phyloP scores from a whole-genome alignment of 164 flowering plant genomes.

The Akebia trifoliata region DNA sequence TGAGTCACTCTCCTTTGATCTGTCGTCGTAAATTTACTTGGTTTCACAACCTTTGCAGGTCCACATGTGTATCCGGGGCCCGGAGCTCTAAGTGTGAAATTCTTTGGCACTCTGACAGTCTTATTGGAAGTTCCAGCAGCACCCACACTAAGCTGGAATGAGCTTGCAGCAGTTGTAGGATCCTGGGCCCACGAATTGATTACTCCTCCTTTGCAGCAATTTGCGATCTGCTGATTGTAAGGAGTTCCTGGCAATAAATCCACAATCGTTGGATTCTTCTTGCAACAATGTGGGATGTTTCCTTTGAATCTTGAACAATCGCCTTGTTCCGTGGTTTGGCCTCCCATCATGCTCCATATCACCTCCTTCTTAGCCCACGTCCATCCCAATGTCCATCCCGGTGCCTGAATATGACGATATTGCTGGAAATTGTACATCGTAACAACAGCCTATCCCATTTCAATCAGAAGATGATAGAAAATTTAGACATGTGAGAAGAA shows the following conservation, averaged over 20 bases:
- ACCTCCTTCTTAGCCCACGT: constrained; percentile 78
- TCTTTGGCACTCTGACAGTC: constrained; percentile 64
- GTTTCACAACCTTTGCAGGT: constrained; percentile 53
- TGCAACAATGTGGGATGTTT: constrained; percentile 66
- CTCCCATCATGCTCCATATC: constrained; percentile 69
- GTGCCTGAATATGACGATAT: constrained; percentile 73
- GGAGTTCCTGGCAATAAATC: constrained; percentile 75
- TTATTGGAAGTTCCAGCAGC: constrained; percentile 59
- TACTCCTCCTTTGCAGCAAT: constrained; percentile 76
- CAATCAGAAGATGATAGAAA: neutral
- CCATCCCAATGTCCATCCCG: constrained; percentile 78
- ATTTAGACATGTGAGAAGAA: neutral
- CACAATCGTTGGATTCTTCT: constrained; percentile 58
- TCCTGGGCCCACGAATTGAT: constrained; percentile 62
- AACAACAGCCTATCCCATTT: constrained; percentile 55
- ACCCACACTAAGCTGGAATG: constrained; percentile 74
- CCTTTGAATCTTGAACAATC: constrained; percentile 68
- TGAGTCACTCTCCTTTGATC: constrained; percentile 63
- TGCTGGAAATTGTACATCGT: constrained; percentile 78
- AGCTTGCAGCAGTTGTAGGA: constrained; percentile 46
- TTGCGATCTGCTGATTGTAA: constrained; percentile 74
- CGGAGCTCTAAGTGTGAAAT: constrained; percentile 69
- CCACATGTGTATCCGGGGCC: constrained; percentile 80
- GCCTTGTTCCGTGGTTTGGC: constrained; percentile 71
- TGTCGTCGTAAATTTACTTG: constrained; percentile 41